Conservation (phyloP, 1,284 basidiomycete species). For the Ustilago trichophora region DNA sequence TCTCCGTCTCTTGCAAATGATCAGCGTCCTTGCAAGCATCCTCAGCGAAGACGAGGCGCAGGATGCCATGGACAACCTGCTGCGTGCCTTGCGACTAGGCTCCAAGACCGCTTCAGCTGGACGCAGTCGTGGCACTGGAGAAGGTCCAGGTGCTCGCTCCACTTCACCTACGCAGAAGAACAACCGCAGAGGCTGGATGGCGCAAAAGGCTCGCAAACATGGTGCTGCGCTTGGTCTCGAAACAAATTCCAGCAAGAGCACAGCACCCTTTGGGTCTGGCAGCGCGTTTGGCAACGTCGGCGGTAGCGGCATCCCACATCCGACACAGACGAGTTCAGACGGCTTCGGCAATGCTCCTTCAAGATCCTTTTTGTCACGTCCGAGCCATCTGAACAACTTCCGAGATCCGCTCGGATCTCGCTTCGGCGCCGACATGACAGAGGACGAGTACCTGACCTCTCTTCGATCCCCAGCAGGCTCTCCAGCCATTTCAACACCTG, state of each 20-base stretch:
- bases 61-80: constrained; percentile 59
- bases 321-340: background rate
- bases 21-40: constrained; percentile 59
- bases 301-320: constrained; percentile 2
- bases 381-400: constrained; percentile 13
- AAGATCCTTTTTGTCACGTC: constrained; percentile 5
- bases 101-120: constrained; percentile 41
- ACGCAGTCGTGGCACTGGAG: constrained; percentile 19
- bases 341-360: background rate
- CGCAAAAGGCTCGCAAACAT: constrained; percentile 53
- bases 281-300: background rate
- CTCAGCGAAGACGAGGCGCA: constrained; percentile 66
- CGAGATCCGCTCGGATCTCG: constrained; percentile 10
- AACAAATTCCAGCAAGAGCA: background rate
- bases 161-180: constrained; percentile 28
- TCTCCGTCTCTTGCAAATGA: constrained; percentile 60
- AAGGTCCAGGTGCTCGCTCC: constrained; percentile 15
- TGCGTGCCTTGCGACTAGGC: constrained; percentile 52
- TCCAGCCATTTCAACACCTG: constrained; percentile 35
- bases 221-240: constrained; percentile 20
- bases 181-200: constrained; percentile 54
- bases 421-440: constrained; percentile 27
- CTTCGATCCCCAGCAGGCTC: constrained; percentile 39
- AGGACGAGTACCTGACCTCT: constrained; percentile 45
- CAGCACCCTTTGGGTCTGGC: background rate